Evolutionary conservation across 2,329 filamentous ascomycete genomes (phyloP), one percentile per base, ranked within the genome.

Genomic region (Fusarium scirpi): DNA sequence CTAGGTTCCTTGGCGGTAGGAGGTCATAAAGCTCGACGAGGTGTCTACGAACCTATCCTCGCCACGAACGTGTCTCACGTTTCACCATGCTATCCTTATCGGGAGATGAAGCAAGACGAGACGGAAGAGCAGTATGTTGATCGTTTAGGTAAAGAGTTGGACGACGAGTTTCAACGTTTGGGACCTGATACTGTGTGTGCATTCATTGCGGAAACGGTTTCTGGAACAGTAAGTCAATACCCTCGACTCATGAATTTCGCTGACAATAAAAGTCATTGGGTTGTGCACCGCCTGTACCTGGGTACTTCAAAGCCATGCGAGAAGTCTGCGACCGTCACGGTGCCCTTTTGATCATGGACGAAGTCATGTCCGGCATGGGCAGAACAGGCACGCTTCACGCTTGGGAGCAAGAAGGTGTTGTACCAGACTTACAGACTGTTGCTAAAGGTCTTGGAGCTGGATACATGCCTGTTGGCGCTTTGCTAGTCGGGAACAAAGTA

Each of bases 321-420:
- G 74, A 78, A 1, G 80, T 91, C 0, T 91, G 89, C 71, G 81
- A 86, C 22, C 83, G 83, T 25, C 79, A 90, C 62, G 87, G 85
- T 0, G 84, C 85, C 0, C 81, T 90, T 6, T 79, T 90, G 3
- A 82, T 88, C 20, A 67, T 88, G 3, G 87, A 89, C 60, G 85
- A 89, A 76, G 85, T 94, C 66, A 93, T 94, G 91, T 90, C 86
- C 45, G 90, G 90, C 11, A 87, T 88, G 78, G 90, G 90, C 2
- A 84, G 90, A 4, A 85, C 83, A 0, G 89, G 89, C 1, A 87
- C 82, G 3, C 76, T 91, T 67, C 86, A 92, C 78, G 87, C 89
- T 2, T 92, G 87, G 85, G 83, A 91, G 68, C 84, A 89, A 45
- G 86, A 90, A 80, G 82, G 13, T 5, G 69, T 84, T 0, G 64